Evolutionary conservation across 225 moss, liverwort and hornwort species (phyloP), one percentile per base, ranked within the genome.

Genomic region (Marchantia polymorpha): DNA sequence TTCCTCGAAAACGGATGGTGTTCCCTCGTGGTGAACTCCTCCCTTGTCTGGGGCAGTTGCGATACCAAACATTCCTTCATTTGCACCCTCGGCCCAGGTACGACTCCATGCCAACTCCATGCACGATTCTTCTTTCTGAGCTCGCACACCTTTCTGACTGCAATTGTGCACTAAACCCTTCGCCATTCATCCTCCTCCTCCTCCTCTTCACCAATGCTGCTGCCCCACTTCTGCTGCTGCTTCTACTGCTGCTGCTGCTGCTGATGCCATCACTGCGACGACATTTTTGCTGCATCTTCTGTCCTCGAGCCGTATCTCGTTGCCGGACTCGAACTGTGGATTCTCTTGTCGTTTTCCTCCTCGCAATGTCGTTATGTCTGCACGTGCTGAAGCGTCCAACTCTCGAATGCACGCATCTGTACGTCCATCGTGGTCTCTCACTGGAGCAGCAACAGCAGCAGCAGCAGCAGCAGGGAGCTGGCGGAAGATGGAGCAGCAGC

Each of bases 61-160:
- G 79, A 82, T 48, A 78, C 87, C 84, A 79, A 74, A 76, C 85
- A 90, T 83, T 81, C 92, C 71, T 89, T 87, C 73, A 75, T 96
- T 56, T 96, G 96, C 84, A 89, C 92, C 64, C 90, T 91, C 20
- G 84, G 89, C 70, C 88, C 89, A 89, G 96, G 93, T 96, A 78
- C 77, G 59, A 69, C 22, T 22, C 25, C 27, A 19, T 31, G 14
- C 20, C 47, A 14, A 17, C n/a, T n/a, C n/a, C n/a, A n/a, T 55
- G 27, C 60, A 56, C 20, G 46, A 25, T 55, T 55, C 14, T 55
- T 14, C 14, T 14, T 55, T 55, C 14, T 8, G 55, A 55, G 55
- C 8, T 55, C n/a, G n/a, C n/a, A n/a, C n/a, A n/a, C n/a, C n/a
- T n/a, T n/a, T n/a, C n/a, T 7, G 25, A 9, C 63, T 11, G 65